Conservation (phyloP, 2,329 filamentous ascomycete species). For the Cryoendolithus antarcticus region DNA sequence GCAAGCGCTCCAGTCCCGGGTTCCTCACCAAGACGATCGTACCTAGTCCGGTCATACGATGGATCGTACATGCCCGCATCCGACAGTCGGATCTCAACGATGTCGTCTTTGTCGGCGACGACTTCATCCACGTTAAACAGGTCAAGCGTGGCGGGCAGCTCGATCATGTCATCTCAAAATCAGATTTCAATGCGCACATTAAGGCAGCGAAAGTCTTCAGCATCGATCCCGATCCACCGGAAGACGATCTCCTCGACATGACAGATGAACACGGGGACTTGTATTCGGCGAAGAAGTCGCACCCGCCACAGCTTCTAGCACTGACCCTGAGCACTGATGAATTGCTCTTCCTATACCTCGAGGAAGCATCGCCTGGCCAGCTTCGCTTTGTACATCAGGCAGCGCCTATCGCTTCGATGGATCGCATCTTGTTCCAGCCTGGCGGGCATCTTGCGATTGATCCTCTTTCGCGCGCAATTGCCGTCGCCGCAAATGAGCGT, state of each 20-base stretch:
- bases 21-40: conserved; percentile 68
- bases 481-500: conserved; percentile 57
- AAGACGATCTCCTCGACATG: conserved; percentile 20
- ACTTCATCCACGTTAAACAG: conserved; percentile 70
- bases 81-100: conserved; percentile 61
- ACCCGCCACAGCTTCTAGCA: conserved; percentile 68
- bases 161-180: conserved; percentile 62
- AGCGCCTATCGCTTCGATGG: conserved; percentile 46
- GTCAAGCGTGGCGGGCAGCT: conserved; percentile 50
- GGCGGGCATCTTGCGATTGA: conserved; percentile 64
- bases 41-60: conserved; percentile 61
- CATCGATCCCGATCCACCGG: conserved; percentile 26
- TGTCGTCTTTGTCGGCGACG: conserved; percentile 74
- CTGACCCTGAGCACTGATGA: conserved; percentile 63
- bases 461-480: conserved; percentile 51
- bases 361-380: conserved; percentile 29
- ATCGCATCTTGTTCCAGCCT: conserved; percentile 40
- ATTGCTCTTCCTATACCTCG: conserved; percentile 64
- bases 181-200: conserved; percentile 68
- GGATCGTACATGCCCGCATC: conserved; percentile 68
- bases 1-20: conserved; percentile 30
- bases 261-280: conserved; percentile 11
- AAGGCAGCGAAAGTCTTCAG: conserved; percentile 64
- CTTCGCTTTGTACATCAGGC: conserved; percentile 50
- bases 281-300: no score